Conservation (phyloP, 2,329 filamentous ascomycete genomes). For the Pseudogymnoascus sp. region DNA sequence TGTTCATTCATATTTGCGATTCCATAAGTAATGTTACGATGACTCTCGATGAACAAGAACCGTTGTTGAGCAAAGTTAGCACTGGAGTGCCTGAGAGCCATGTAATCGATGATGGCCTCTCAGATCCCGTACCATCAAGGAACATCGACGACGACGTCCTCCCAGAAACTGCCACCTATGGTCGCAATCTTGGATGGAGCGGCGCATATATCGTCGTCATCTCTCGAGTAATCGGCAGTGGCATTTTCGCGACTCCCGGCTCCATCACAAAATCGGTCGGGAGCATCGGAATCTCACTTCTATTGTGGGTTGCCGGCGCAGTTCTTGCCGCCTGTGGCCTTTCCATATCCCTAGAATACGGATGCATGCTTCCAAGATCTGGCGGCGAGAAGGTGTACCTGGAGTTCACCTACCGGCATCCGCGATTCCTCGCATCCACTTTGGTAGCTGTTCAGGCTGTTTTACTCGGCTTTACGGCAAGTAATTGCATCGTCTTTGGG, state of each 20-base stretch:
- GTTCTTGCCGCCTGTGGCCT: constrained; percentile 37
- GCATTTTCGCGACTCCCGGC: constrained; percentile 41
- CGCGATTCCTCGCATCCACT: constrained; percentile 45
- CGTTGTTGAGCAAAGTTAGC: constrained; percentile 3
- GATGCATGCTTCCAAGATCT: constrained; percentile 37
- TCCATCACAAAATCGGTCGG: constrained; percentile 59
- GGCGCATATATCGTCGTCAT: constrained; percentile 25
- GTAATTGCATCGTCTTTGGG: constrained; percentile 45
- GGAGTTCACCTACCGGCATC: constrained; percentile 43
- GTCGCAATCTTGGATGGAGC: constrained; percentile 20
- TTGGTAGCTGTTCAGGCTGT: constrained; percentile 44
- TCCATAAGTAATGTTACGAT: background rate
- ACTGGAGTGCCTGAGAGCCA: background rate
- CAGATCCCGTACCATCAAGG: background rate
- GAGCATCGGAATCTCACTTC: constrained; percentile 48
- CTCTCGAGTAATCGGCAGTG: constrained; percentile 24
- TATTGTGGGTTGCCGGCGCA: constrained; percentile 46
- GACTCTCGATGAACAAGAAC: background rate
- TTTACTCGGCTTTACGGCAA: constrained; percentile 43
- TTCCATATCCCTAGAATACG: constrained; percentile 39
- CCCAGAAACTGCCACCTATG: background rate
- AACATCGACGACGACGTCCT: background rate
- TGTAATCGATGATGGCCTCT: background rate
- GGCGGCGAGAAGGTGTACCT: constrained; percentile 48
- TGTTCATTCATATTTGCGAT: background rate